phyloP scores from a whole-genome alignment of 371 early-diverging fungal genomes.

The Chytridium lagenaria region DNA sequence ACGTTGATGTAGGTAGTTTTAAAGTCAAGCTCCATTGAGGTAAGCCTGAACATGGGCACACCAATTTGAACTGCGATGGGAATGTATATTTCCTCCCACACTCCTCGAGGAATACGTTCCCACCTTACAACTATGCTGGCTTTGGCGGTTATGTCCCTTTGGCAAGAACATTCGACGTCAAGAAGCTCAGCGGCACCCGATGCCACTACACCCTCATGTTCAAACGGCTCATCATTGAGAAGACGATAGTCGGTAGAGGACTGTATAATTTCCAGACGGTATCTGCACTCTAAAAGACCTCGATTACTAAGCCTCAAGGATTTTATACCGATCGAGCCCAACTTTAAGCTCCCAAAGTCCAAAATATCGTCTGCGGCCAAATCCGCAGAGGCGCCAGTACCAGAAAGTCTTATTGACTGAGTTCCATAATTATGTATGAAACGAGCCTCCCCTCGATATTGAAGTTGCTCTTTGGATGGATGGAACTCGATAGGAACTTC shows the following conservation, averaged over 20 bases:
- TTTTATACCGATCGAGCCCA: constrained; percentile 40
- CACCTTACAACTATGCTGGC: constrained; percentile 46
- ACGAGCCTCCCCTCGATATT: constrained; percentile 59
- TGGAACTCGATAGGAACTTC: constrained; percentile 61
- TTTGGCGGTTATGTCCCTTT: constrained; percentile 24
- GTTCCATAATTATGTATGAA: constrained; percentile 59
- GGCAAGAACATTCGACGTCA: constrained; percentile 52
- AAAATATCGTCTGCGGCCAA: constrained; percentile 47
- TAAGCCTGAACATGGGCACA: constrained; percentile 55
- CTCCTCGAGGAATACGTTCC: constrained; percentile 53
- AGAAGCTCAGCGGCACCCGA: constrained; percentile 46
- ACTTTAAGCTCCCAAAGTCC: constrained; percentile 58
- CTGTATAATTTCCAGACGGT: constrained; percentile 52
- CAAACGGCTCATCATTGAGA: constrained; percentile 54
- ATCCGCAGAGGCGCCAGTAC: constrained; percentile 65
- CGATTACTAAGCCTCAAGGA: constrained; percentile 51
- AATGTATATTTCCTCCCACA: constrained; percentile 49
- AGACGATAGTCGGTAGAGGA: constrained; percentile 47
- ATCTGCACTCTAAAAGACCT: constrained; percentile 53
- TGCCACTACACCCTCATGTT: constrained; percentile 49
- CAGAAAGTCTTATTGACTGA: constrained; percentile 45
- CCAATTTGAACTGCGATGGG: constrained; percentile 58
- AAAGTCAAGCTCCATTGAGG: constrained; percentile 60
- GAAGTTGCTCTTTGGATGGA: constrained; percentile 58
- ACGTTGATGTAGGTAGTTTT: constrained; percentile 60